phyloP scores from a whole-genome alignment of 2,329 filamentous ascomycete species.

The Botryotinia globosa region DNA sequence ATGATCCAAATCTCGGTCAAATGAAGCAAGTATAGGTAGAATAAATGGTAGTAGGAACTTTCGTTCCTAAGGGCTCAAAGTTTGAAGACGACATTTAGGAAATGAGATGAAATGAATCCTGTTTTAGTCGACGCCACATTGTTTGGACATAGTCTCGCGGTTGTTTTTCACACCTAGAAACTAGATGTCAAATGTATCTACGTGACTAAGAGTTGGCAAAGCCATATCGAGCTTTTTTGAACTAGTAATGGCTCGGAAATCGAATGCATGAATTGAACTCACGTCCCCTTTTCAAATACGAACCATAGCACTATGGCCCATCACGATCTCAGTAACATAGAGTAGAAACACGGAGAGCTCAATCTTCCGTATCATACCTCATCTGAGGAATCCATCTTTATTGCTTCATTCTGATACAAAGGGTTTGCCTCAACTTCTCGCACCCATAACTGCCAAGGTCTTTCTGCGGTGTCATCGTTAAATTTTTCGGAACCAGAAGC shows the following conservation, averaged over 20 bases:
- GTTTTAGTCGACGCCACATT: conserved; percentile 2
- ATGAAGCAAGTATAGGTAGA: background rate
- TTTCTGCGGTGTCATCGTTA: conserved; percentile 34
- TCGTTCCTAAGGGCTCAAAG: background rate
- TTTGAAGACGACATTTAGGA: background rate
- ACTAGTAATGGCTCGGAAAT: background rate
- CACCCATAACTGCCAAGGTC: conserved; percentile 38
- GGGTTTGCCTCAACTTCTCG: conserved; percentile 33
- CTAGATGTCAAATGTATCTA: background rate
- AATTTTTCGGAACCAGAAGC: conserved; percentile 32
- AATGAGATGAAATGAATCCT: background rate
- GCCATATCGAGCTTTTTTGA: background rate
- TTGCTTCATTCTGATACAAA: conserved; percentile 29
- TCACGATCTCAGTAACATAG: background rate
- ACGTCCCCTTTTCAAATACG: background rate
- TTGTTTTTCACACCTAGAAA: background rate
- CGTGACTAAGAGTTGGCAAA: background rate
- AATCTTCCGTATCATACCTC: conserved; percentile 3
- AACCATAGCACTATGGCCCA: conserved; percentile 1
- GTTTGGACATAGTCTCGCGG: background rate
- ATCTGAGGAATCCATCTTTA: background rate
- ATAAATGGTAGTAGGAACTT: background rate
- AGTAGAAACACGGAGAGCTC: background rate
- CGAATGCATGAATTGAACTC: background rate
- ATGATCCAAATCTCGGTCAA: background rate